These are phyloP conservation scores for Nannizzia gypsea DNA, from an alignment of 2,329 filamentous ascomycete species.

Conservation along the genomic window DNA sequence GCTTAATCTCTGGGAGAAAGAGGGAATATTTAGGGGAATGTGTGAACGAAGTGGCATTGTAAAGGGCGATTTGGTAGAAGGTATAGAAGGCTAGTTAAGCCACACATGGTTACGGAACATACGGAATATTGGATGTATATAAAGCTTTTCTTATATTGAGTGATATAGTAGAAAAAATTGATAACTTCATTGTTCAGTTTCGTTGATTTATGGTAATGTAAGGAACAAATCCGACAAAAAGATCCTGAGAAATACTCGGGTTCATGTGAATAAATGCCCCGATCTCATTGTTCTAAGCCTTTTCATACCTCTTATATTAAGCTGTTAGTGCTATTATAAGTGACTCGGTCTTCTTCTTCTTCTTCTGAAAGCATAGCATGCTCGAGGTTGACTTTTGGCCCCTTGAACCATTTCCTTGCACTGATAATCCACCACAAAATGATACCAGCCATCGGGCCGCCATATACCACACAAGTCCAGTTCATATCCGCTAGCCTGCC, in stretches of 20 bases:
- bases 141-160: no score
- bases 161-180: no score
- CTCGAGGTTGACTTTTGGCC: slow-evolving; percentile 56
- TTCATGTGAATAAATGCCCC: not conserved
- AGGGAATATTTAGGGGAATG: slow-evolving; percentile 78
- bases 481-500: slow-evolving; percentile 46
- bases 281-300: not conserved
- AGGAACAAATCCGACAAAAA: no score
- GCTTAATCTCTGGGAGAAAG: slow-evolving; percentile 56
- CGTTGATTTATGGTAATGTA: no score
- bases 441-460: slow-evolving; percentile 49
- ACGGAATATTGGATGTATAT: no score
- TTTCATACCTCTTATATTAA: not conserved
- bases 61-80: slow-evolving; percentile 27
- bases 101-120: no score
- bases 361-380: slow-evolving; percentile 25
- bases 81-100: not conserved
- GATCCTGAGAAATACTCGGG: no score
- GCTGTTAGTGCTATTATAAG: not conserved
- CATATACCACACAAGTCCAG: slow-evolving; percentile 57
- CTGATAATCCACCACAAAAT: slow-evolving; percentile 52
- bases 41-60: slow-evolving; percentile 74
- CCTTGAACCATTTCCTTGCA: slow-evolving; percentile 58
- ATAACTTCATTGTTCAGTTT: no score
- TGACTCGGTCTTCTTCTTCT: not conserved